Conservation (phyloP, 305 asterid genomes). For the Ilex paraguariensis region DNA sequence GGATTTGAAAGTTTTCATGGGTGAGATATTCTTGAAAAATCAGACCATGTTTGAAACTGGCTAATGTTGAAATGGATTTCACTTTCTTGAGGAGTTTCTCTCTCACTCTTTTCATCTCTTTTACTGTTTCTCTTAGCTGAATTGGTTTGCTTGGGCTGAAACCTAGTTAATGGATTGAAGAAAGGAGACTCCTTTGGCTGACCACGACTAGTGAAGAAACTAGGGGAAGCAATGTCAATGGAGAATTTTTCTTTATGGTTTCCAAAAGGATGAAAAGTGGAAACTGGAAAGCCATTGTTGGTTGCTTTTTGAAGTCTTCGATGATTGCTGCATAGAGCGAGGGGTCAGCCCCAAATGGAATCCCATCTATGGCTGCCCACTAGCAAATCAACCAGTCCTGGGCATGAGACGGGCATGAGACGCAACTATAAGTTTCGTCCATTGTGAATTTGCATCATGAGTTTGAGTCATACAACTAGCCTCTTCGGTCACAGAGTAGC, state of each 20-base stretch:
- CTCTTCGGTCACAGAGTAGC: too few species aligned
- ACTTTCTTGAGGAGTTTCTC: conserved; percentile 46
- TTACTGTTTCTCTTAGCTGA: not conserved
- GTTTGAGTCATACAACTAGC: too few species aligned
- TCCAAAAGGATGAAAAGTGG: conserved; percentile 33
- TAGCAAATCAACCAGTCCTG: too few species aligned
- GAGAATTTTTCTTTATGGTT: conserved; percentile 14
- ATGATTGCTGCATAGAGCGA: conserved; percentile 15
- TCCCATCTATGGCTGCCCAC: too few species aligned
- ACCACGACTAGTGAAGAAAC: conserved; percentile 8
- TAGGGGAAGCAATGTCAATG: conserved; percentile 8
- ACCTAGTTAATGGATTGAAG: conserved; percentile 10
- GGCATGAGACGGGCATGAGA: too few species aligned
- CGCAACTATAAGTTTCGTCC: too few species aligned
- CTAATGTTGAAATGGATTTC: conserved; percentile 35
- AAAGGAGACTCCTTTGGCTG: conserved; percentile 13
- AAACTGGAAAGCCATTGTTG: conserved; percentile 21
- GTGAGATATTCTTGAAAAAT: conserved; percentile 17
- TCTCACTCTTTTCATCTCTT: conserved; percentile 34
- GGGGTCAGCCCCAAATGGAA: not conserved
- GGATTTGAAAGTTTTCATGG: conserved; percentile 15
- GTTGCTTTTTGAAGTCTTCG: conserved; percentile 22
- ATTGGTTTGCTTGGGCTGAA: conserved; percentile 7
- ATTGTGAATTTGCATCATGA: too few species aligned
- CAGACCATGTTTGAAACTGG: conserved; percentile 26